Conservation (phyloP, 768 basidiomycete genomes). For the Phlegmacium glaucopus region DNA sequence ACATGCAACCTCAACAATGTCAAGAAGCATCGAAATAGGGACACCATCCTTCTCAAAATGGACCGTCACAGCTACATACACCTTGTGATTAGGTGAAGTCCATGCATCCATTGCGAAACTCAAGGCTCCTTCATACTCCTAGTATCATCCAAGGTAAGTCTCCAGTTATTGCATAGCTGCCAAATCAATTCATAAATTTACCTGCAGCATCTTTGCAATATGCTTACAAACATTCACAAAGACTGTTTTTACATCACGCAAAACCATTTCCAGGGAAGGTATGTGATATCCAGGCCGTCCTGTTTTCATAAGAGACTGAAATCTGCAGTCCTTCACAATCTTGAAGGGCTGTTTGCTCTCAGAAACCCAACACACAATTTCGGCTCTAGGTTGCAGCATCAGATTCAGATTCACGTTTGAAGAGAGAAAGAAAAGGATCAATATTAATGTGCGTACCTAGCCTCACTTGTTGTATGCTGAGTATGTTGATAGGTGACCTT, state of each 20-base stretch:
- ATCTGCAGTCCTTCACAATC: too few relatives aligned
- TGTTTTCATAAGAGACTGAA: too few relatives aligned
- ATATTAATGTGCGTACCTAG: conserved; percentile 12
- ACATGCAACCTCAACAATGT: conserved; percentile 32
- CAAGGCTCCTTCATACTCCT: conserved; percentile 7
- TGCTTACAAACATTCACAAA: too few relatives aligned
- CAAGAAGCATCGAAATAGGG: conserved; percentile 25
- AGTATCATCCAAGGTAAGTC: neutral
- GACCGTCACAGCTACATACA: conserved; percentile 26
- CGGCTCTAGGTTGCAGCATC: too few relatives aligned
- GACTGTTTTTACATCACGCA: too few relatives aligned
- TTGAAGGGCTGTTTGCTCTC: too few relatives aligned
- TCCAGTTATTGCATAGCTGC: neutral
- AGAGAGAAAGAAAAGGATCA: too few relatives aligned
- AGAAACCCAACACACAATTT: too few relatives aligned
- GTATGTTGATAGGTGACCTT: conserved; percentile 28
- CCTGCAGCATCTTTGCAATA: too few relatives aligned
- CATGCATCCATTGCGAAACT: conserved; percentile 20
- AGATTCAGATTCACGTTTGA: too few relatives aligned
- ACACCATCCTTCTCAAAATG: conserved; percentile 28
- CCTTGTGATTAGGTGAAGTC: conserved; percentile 33
- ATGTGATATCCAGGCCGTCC: neutral
- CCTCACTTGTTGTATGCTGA: conserved; percentile 22
- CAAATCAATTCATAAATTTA: too few relatives aligned
- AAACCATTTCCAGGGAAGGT: neutral